phyloP scores from a whole-genome alignment of 176 grass and related monocot species.

The Cocos nucifera region DNA sequence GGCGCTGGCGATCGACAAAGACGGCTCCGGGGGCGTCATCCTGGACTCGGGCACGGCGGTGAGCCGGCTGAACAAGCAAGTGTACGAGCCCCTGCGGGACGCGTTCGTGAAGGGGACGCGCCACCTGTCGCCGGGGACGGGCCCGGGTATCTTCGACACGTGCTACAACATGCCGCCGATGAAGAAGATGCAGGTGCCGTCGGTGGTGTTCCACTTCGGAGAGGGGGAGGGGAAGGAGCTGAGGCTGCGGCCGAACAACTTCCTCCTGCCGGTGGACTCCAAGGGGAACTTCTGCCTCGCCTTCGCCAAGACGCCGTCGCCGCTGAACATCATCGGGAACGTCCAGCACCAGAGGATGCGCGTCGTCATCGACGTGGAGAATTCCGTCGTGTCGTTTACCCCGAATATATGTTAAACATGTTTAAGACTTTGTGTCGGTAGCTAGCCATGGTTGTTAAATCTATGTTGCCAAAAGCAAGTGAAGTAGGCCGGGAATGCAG shows the following conservation, averaged over 20 bases:
- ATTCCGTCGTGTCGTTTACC: no score
- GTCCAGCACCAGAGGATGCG: conserved; percentile 58
- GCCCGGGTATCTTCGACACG: conserved; percentile 38
- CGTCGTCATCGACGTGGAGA: conserved; percentile 37
- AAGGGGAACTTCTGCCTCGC: conserved; percentile 36
- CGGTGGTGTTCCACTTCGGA: conserved; percentile 46
- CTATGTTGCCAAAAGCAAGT: no score
- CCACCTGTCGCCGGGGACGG: conserved; percentile 31
- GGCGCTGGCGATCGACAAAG: not conserved
- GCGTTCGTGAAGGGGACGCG: conserved; percentile 41
- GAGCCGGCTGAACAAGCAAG: conserved; percentile 34
- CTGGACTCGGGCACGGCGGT: conserved; percentile 52
- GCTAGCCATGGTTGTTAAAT: no score
- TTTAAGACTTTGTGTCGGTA: no score
- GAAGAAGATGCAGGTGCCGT: conserved; percentile 33
- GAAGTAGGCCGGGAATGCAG: no score
- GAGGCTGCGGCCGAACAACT: not conserved
- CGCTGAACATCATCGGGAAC: conserved; percentile 37
- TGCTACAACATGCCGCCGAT: conserved; percentile 46
- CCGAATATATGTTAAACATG: no score
- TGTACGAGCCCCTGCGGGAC: conserved; percentile 38
- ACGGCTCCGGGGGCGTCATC: conserved; percentile 37
- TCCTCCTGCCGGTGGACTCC: no score
- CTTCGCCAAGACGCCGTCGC: conserved; percentile 33
- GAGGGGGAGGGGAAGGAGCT: conserved; percentile 28